phyloP scores from a whole-genome alignment of 108 stramenopile species.

The Conticribra guillardii region DNA sequence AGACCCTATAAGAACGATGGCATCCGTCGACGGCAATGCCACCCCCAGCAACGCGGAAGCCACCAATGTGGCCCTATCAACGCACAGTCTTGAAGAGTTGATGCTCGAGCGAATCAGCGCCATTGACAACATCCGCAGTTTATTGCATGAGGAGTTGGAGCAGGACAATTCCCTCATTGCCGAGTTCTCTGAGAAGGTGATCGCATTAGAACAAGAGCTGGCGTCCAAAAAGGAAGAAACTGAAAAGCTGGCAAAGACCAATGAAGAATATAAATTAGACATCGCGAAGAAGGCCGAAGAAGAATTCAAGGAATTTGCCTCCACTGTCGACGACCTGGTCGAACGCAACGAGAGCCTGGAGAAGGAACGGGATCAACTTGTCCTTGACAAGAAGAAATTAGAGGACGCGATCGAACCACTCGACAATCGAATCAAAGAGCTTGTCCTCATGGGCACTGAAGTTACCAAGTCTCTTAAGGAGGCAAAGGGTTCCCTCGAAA shows the following conservation, averaged over 20 bases:
- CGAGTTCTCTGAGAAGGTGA: constrained; percentile 14
- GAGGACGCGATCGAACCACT: neutral
- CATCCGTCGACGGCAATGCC: no score
- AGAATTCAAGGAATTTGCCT: neutral
- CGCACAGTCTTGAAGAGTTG: constrained; percentile 3
- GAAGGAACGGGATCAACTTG: neutral
- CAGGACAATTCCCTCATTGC: constrained; percentile 21
- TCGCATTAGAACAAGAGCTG: neutral
- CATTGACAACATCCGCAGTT: constrained; percentile 10
- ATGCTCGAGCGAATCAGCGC: constrained; percentile 14
- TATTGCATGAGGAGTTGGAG: constrained; percentile 11
- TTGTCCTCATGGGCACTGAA: neutral
- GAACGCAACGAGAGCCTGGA: neutral
- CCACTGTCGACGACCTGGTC: constrained; percentile 3
- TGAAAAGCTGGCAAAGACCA: neutral
- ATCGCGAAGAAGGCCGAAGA: neutral
- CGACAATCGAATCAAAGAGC: constrained; percentile 4
- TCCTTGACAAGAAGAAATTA: neutral
- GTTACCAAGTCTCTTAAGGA: constrained; percentile 16
- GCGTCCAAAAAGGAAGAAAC: neutral
- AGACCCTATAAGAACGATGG: no score
- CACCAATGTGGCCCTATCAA: no score
- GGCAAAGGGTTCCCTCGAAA: constrained; percentile 8
- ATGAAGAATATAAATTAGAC: neutral
- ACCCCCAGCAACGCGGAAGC: no score